These are phyloP conservation scores for Austroboletus sp. DNA, from an alignment of 1,284 basidiomycete genomes.

Conservation along the genomic window DNA sequence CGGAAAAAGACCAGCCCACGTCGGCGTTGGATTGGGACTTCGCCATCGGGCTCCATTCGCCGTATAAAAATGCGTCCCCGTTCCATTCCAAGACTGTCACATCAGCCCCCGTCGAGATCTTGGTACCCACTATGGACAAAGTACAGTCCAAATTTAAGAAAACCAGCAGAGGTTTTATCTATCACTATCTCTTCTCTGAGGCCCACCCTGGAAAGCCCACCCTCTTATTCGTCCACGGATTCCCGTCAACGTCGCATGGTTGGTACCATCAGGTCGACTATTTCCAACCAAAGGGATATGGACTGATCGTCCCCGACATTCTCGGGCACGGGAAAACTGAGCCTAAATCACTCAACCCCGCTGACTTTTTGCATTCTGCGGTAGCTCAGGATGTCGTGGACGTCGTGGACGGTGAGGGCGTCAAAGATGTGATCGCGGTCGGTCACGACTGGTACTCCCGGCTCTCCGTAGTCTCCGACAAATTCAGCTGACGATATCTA, in stretches of 20 bases:
- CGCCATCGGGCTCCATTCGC: not conserved
- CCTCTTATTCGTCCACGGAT: slow-evolving; percentile 43
- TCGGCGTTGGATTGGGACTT: too few relatives aligned
- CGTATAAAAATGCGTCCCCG: slow-evolving; percentile 12
- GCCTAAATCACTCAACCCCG: slow-evolving; percentile 37
- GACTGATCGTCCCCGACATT: slow-evolving; percentile 45
- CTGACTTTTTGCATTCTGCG: slow-evolving; percentile 36
- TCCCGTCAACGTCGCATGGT: slow-evolving; percentile 39
- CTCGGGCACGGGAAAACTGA: slow-evolving; percentile 45
- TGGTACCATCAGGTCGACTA: slow-evolving; percentile 42
- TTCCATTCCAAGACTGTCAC: too few relatives aligned
- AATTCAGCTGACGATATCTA: not conserved
- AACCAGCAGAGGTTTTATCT: slow-evolving; percentile 23
- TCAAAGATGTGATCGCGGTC: slow-evolving; percentile 34
- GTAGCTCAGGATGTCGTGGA: slow-evolving; percentile 39
- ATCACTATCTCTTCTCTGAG: slow-evolving; percentile 29
- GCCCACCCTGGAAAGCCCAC: slow-evolving; percentile 31
- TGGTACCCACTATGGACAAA: slow-evolving; percentile 22
- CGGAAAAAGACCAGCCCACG: too few relatives aligned
- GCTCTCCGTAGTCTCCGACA: not conserved
- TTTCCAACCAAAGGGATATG: slow-evolving; percentile 41
- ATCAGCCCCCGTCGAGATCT: not conserved
- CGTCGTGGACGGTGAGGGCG: slow-evolving; percentile 38
- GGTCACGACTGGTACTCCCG: slow-evolving; percentile 40
- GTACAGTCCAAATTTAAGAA: slow-evolving; percentile 24